Percentiles rank a stretch among this genome's conserved stretches.
Evolutionary conservation across 2,329 filamentous ascomycete species (phyloP).

Genomic region (Amesomyces nigricolor): DNA sequence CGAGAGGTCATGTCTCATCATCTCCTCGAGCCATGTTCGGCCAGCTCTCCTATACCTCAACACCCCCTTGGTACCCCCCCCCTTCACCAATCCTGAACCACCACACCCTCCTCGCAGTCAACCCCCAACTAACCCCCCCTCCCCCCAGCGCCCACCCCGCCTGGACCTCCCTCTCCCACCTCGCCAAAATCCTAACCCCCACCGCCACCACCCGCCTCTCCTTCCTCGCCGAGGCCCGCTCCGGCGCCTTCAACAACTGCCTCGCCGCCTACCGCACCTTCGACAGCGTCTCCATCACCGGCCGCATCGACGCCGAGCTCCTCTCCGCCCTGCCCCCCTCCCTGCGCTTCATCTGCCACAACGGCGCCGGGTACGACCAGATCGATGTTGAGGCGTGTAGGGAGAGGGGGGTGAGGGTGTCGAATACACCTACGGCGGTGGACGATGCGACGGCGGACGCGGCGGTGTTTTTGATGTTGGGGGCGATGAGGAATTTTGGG

Average conservation of each 20-base stretch:
- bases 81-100: no score
- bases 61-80: no score
- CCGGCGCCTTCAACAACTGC: constrained; percentile 61
- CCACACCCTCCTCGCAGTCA: no score
- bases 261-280: constrained; percentile 67
- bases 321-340: constrained; percentile 50
- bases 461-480: constrained; percentile 74
- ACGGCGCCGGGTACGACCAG: constrained; percentile 79
- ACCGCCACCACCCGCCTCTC: constrained; percentile 55
- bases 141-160: constrained; percentile 53
- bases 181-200: constrained; percentile 62
- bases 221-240: constrained; percentile 63
- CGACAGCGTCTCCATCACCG: constrained; percentile 57
- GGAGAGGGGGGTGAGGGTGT: constrained; percentile 60
- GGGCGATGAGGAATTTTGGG: constrained; percentile 70
- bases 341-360: constrained; percentile 55
- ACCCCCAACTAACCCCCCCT: constrained; percentile 1
- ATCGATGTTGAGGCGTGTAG: constrained; percentile 69
- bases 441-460: constrained; percentile 80
- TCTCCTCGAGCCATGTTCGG: no score
- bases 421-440: constrained; percentile 75
- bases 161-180: constrained; percentile 55
- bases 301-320: constrained; percentile 65
- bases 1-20: no score
- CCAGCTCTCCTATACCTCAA: no score